Percentiles rank a stretch among this genome's conserved stretches.
Conservation (phyloP, 2,329 filamentous ascomycete genomes). For the Aspergillus tamarii region DNA sequence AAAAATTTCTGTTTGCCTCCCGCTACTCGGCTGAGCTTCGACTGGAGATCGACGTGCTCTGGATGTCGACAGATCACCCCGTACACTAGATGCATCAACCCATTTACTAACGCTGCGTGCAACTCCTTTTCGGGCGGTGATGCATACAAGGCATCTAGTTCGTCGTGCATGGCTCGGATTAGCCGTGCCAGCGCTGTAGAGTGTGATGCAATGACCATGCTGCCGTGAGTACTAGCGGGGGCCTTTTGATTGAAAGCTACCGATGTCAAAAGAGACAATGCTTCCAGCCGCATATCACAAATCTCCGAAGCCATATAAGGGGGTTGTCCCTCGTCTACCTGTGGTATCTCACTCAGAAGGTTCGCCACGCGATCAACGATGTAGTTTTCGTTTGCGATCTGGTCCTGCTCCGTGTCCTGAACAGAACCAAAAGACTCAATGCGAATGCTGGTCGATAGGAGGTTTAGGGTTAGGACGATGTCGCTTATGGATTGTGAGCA, state of each 20-base stretch:
- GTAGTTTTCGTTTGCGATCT: constrained; percentile 47
- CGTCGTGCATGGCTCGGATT: constrained; percentile 74
- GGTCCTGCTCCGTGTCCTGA: constrained; percentile 40
- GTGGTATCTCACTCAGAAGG: constrained; percentile 59
- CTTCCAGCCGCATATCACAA: constrained; percentile 48
- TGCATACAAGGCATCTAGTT: constrained; percentile 65
- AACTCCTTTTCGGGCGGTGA: constrained; percentile 49
- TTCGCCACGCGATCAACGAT: constrained; percentile 61
- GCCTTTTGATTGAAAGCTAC: constrained; percentile 53
- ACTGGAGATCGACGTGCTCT: constrained; percentile 66
- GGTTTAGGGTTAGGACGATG: constrained; percentile 57
- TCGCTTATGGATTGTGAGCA: constrained; percentile 60
- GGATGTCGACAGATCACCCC: constrained; percentile 65
- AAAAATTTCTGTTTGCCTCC: constrained; percentile 82
- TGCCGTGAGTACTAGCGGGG: constrained; percentile 63
- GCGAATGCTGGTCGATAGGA: constrained; percentile 60
- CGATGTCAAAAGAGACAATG: constrained; percentile 46
- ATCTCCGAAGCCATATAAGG: constrained; percentile 44
- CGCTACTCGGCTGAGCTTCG: constrained; percentile 69
- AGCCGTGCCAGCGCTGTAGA: constrained; percentile 72
- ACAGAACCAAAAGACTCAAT: constrained; percentile 60
- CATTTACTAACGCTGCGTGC: constrained; percentile 59
- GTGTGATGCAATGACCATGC: constrained; percentile 68
- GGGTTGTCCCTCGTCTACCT: constrained; percentile 47
- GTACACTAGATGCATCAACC: constrained; percentile 63